These are phyloP conservation scores for Isatis tinctoria DNA, from an alignment of 345 rosid genomes.

Conservation along the genomic window DNA sequence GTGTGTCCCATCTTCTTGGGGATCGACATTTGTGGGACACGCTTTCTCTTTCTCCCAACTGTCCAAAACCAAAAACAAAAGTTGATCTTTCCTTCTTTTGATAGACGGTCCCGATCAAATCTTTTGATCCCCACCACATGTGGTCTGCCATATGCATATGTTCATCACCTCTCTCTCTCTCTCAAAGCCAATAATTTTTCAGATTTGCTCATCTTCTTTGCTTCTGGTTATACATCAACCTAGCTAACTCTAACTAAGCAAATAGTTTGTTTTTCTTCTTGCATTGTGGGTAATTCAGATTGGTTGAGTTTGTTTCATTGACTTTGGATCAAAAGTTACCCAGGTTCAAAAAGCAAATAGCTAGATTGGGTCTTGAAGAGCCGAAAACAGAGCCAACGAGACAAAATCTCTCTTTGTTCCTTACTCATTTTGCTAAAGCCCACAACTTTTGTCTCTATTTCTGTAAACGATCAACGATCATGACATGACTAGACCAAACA, in stretches of 20 bases:
- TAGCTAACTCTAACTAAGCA: not conserved
- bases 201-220: not conserved
- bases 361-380: not conserved
- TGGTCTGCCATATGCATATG: slow-evolving; percentile 32
- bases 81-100: not conserved
- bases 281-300: not conserved
- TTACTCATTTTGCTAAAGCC: slow-evolving; percentile 7
- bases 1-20: slow-evolving; percentile 45
- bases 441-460: slow-evolving; percentile 9
- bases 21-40: slow-evolving; percentile 72
- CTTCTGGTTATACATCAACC: not conserved
- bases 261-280: not conserved
- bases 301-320: not conserved
- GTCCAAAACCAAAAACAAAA: slow-evolving; percentile 42
- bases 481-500: slow-evolving; percentile 13
- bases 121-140: slow-evolving; percentile 35
- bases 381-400: not conserved
- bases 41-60: slow-evolving; percentile 37
- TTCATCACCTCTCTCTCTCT: not conserved
- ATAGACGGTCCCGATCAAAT: slow-evolving; percentile 42
- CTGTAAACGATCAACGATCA: slow-evolving; percentile 1
- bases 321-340: not conserved
- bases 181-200: not conserved
- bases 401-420: not conserved
- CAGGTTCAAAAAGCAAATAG: not conserved